Base-by-base conservation (phyloP, 805 yeast genomes). In the Wickerhamomyces canadensis region DNA sequence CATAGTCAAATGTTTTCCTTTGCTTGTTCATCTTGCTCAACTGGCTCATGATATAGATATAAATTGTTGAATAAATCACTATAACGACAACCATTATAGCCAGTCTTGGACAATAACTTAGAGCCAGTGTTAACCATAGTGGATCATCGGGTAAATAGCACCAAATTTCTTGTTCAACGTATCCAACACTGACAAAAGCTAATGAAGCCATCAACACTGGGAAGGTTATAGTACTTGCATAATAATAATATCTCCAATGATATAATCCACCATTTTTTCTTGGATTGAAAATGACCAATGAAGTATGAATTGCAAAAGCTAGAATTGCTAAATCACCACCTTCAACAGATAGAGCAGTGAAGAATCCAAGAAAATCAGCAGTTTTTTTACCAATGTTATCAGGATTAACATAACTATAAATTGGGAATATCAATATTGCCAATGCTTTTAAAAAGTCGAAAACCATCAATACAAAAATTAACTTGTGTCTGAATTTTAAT, bases 321-420 rank as follows among this genome's bases (percentile, higher is more conserved):
- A 86, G 63, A 36, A 87, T 88, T 14, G 93, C 88, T 25, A 86
- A 54, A 59, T 88, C 97, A 2, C 89, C 87, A 16, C 95, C 95
- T 58, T 85, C 94, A 12, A 84, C 81, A 17, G 86, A 71, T 27
- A 79, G 68, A 4, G 89, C 84, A 1, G 95, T 83, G 58, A 85
- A 78, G 67, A 84, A 87, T 2, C 95, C 96, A 2, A 54, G 31
- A 27, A 48, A 52, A 24, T 54, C 34, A 10, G 43, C 34, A 0
- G 48, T 42, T 14, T 37, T 41, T 3, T 18, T 32, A 14, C 44
- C 40, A 10, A 41, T 34, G 4, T 39, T 37, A 25, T 82, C 70
- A 5, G 77, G 74, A 51, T 79, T 76, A 7, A 68, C 53, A 18
- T 75, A 52, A 3, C 78, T 74, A 28, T 83, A 60, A 0, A 79